Evolutionary conservation across 495 filamentous ascomycete species (phyloP).

Genomic region (Hypoxylon cercidicola): DNA sequence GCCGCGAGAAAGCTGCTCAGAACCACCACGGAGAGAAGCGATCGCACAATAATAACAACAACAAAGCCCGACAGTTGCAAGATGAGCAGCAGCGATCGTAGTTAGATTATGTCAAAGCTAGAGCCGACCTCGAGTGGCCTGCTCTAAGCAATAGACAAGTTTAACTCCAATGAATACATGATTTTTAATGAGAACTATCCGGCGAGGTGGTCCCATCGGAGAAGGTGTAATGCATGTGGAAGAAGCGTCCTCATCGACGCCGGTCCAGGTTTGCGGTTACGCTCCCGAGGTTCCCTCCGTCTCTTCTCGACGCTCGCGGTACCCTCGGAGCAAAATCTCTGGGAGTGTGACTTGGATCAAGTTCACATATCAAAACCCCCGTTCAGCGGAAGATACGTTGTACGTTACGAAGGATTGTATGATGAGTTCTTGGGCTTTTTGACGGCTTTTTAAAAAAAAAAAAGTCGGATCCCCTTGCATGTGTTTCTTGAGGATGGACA

Average conservation of each 20-base stretch:
- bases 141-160: constrained; percentile 21
- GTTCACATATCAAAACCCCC: too few relatives aligned
- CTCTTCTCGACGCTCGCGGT: too few relatives aligned
- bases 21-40: constrained; percentile 58
- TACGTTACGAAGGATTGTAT: too few relatives aligned
- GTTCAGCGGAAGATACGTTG: too few relatives aligned
- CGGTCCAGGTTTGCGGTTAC: too few relatives aligned
- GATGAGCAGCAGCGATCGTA: constrained; percentile 43
- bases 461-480: too few relatives aligned
- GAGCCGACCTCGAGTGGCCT: not conserved
- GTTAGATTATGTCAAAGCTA: constrained; percentile 5
- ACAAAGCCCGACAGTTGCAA: constrained; percentile 43
- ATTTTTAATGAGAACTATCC: constrained; percentile 17
- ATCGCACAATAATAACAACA: constrained; percentile 41
- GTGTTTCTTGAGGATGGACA: too few relatives aligned
- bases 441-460: too few relatives aligned
- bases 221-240: constrained; percentile 12
- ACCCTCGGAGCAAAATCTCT: too few relatives aligned
- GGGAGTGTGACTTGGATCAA: too few relatives aligned
- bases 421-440: too few relatives aligned
- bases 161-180: constrained; percentile 25
- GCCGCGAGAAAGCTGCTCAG: constrained; percentile 74
- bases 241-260: constrained; percentile 25
- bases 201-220: constrained; percentile 31
- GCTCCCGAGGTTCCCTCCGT: too few relatives aligned